phyloP scores from a whole-genome alignment of 2,329 filamentous ascomycete genomes.

The Didymella segeticola region DNA sequence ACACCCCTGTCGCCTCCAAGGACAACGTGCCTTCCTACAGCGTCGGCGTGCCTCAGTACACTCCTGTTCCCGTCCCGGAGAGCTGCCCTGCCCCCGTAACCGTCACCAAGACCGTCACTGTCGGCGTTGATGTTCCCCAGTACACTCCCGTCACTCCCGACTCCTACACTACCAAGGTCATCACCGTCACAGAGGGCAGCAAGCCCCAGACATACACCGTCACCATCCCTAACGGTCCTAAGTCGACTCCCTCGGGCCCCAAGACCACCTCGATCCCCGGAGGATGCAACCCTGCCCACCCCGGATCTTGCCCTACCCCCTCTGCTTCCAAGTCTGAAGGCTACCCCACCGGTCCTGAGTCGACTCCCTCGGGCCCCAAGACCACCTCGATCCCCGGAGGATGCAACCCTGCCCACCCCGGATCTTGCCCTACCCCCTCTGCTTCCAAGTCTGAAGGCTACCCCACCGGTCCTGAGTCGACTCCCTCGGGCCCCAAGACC shows the following conservation, averaged over 20 bases:
- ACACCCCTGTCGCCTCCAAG: not conserved
- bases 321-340: conserved; percentile 5
- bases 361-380: not conserved
- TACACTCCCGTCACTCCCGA: conserved; percentile 15
- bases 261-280: not conserved
- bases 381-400: not conserved
- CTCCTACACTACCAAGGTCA: conserved; percentile 32
- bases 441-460: conserved; percentile 7
- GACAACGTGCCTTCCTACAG: conserved; percentile 20
- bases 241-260: not conserved
- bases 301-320: not conserved
- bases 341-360: conserved; percentile 15
- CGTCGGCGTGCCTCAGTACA: conserved; percentile 14
- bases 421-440: not conserved
- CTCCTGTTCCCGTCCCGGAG: conserved; percentile 10
- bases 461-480: conserved; percentile 15
- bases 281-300: conserved; percentile 2
- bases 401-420: conserved; percentile 3
- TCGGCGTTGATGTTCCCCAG: conserved; percentile 18
- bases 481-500: conserved; percentile 16
- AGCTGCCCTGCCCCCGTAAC: conserved; percentile 37
- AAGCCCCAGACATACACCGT: conserved; percentile 32
- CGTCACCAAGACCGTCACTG: conserved; percentile 28
- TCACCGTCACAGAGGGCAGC: conserved; percentile 37
- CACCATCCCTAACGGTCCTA: conserved; percentile 20